These are phyloP conservation scores for Sungouiozyma intestinalis DNA, from an alignment of 805 yeast species.

Conservation along the genomic window DNA sequence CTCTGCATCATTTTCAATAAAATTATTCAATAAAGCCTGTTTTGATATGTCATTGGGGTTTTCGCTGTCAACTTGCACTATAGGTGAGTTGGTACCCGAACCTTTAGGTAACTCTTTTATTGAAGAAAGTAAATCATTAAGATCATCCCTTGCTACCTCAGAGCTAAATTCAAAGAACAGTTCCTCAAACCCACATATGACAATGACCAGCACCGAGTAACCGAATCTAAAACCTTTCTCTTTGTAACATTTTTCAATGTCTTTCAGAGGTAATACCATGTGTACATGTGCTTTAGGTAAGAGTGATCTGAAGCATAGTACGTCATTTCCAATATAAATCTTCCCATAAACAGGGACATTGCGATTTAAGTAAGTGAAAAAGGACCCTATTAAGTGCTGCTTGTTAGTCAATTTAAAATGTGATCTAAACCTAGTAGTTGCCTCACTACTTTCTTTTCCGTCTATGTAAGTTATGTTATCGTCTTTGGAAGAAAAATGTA, in stretches of 20 bases:
- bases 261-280: conserved; percentile 72
- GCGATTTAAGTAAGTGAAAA: conserved; percentile 57
- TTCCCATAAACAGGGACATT: conserved; percentile 78
- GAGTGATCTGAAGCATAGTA: conserved; percentile 71
- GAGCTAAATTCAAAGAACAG: conserved; percentile 68
- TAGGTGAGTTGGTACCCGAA: background rate
- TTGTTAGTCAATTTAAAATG: conserved; percentile 54
- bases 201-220: conserved; percentile 60
- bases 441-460: conserved; percentile 33
- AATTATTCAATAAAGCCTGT: background rate
- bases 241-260: conserved; percentile 57
- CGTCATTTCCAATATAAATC: conserved; percentile 56
- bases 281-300: conserved; percentile 67
- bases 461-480: conserved; percentile 42
- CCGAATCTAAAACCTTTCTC: conserved; percentile 63
- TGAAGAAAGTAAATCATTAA: conserved; percentile 43
- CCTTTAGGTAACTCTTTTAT: conserved; percentile 17
- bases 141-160: conserved; percentile 58
- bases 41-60: background rate
- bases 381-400: conserved; percentile 52
- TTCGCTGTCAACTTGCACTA: background rate
- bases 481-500: conserved; percentile 31
- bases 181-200: conserved; percentile 67
- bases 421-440: conserved; percentile 48
- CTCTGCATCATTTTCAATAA: conserved; percentile 24